Conservation (phyloP, 139 green algal species). For the Coccomyxa sp. region DNA sequence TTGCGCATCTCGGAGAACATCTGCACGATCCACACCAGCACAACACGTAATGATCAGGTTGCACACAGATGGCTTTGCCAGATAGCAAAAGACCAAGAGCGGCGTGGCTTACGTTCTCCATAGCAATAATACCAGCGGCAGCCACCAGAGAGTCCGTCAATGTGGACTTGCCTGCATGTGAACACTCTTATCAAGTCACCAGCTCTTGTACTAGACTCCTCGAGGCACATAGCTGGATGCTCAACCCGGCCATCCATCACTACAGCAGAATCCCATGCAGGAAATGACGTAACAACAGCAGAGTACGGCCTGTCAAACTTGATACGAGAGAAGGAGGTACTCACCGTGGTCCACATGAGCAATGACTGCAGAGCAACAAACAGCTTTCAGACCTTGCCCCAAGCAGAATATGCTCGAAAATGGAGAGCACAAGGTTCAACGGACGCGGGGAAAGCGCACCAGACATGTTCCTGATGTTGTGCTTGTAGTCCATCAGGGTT, state of each 20-base stretch:
- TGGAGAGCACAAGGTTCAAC: no score
- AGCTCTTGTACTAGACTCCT: no score
- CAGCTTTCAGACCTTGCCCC: not conserved
- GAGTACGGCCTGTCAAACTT: no score
- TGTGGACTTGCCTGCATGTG: slow-evolving; percentile 87
- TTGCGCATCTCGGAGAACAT: not conserved
- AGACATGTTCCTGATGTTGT: slow-evolving; percentile 85
- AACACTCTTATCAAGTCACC: no score
- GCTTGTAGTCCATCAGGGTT: slow-evolving; percentile 82
- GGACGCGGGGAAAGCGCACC: not conserved
- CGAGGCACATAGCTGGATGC: no score
- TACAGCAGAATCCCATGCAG: no score
- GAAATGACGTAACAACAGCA: no score
- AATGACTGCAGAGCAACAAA: slow-evolving; percentile 60
- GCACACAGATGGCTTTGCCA: not conserved
- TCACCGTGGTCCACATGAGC: slow-evolving; percentile 88
- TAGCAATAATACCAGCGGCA: slow-evolving; percentile 97
- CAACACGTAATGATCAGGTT: not conserved
- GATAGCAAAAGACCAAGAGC: not conserved
- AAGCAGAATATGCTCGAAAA: no score
- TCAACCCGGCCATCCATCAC: no score
- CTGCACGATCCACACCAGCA: not conserved
- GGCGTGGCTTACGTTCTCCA: slow-evolving; percentile 73
- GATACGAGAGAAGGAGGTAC: slow-evolving; percentile 9
- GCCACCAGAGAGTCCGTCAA: slow-evolving; percentile 98